A percentile compares a stretch with the other conserved stretches of the same genome.
Evolutionary conservation across 225 moss, liverwort and hornwort genomes (phyloP).

Genomic region (Ulota crispa): DNA sequence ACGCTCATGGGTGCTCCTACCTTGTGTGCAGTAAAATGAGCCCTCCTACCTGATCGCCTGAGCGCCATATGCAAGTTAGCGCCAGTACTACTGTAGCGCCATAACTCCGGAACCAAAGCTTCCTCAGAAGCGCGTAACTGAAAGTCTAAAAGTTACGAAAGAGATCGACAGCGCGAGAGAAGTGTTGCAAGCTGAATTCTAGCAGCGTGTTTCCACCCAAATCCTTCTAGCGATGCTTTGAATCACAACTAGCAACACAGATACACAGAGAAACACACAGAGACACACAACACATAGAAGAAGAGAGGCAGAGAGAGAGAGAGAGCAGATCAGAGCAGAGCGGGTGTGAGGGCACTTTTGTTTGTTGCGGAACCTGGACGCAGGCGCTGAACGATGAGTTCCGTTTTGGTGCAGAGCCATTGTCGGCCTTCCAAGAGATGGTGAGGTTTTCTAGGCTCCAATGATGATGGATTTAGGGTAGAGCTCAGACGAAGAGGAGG

Average conservation of each 20-base stretch:
- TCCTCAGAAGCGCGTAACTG: too few relatives aligned
- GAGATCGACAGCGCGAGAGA: too few relatives aligned
- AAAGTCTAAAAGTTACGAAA: too few relatives aligned
- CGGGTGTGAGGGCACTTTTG: neutral
- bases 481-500: neutral
- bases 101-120: too few relatives aligned
- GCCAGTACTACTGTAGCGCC: too few relatives aligned
- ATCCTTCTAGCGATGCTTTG: neutral
- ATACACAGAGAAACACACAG: neutral
- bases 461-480: slow-evolving; percentile 24
- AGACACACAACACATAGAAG: neutral
- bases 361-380: slow-evolving; percentile 26
- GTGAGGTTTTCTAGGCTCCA: neutral
- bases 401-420: neutral
- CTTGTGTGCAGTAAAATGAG: too few relatives aligned
- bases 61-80: too few relatives aligned
- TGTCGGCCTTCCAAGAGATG: slow-evolving; percentile 13
- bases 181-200: neutral
- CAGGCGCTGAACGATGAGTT: neutral
- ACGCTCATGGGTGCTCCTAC: too few relatives aligned
- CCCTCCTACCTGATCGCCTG: too few relatives aligned
- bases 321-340: neutral
- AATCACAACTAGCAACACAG: neutral
- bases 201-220: neutral
- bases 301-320: neutral